A percentile compares a stretch with the other conserved stretches of the same genome.
phyloP scores from a whole-genome alignment of 768 basidiomycete species.

The Kondoa subrosea region DNA sequence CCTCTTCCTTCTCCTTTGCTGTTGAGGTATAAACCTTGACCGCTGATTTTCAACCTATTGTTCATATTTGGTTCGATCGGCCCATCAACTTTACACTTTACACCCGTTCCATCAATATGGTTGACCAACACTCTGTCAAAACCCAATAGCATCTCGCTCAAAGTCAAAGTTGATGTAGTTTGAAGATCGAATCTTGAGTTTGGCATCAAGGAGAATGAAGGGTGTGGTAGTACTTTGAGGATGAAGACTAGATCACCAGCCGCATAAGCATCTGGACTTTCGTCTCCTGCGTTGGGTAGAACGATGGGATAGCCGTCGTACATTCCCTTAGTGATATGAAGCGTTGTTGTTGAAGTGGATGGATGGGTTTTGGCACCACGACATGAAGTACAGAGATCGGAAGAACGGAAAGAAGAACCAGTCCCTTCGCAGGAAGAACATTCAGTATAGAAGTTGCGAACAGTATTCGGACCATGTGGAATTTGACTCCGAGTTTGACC shows the following conservation, averaged over 20 bases:
- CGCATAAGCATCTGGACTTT: conserved; percentile 2
- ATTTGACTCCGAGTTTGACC: neutral
- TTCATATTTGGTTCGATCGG: neutral
- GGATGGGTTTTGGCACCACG: neutral
- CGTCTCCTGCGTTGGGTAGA: conserved; percentile 12
- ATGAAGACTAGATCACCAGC: conserved; percentile 83
- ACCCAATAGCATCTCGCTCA: conserved; percentile 89
- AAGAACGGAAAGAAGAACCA: neutral
- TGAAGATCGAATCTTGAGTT: conserved; percentile 46
- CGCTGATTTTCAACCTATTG: neutral
- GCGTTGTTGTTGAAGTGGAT: neutral
- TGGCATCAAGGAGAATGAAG: conserved; percentile 61
- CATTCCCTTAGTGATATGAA: conserved; percentile 1
- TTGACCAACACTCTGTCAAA: conserved; percentile 78
- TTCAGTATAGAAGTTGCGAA: neutral
- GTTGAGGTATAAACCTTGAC: neutral
- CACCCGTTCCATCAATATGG: conserved; percentile 72
- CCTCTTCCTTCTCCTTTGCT: neutral
- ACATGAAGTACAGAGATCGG: neutral
- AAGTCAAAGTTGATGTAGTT: conserved; percentile 62
- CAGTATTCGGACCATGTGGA: neutral
- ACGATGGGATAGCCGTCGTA: conserved; percentile 11
- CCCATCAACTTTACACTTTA: neutral
- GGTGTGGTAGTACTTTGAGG: conserved; percentile 50
- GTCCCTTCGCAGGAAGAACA: conserved; percentile 9